Base-by-base conservation (phyloP, 2,329 filamentous ascomycete species). In the Tolypocladium amazonense region DNA sequence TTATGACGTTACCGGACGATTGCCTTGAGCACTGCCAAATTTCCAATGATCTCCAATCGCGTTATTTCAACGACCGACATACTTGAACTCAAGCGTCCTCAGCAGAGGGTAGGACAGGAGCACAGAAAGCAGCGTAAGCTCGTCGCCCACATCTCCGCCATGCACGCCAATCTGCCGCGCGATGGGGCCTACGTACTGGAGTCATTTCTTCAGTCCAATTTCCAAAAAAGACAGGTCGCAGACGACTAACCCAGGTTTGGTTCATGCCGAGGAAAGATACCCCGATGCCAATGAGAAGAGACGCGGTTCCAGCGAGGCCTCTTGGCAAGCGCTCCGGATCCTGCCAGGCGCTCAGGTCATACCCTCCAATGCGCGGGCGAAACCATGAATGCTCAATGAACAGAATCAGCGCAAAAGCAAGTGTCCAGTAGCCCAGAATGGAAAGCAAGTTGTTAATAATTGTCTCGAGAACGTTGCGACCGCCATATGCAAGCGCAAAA, bases 211-310 rank as follows among this genome's bases (percentile, higher is more conserved):
- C 12, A 18, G 12, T 50, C 14, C 23, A 20, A 18, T 27, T 18
- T 23, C 25, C 12, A 9, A 30, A 27, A 12, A 50, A 23, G 9
- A 20, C 9, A 47, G 25, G 11, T 4, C 12, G 25, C 43, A 30
- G 45, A 50, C 25, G 45, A 50, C 45, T 30, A 9, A 61, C 61
- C 64, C 63, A 65, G 14, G 62, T 65, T 47, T 67, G 65, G 33
- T 61, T 59, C 63, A 65, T 63, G 45, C 63, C 64, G 8, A 65
- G 52, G 18, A 66, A 62, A 39, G 61, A 58, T 52, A 60, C 58
- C 41, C 65, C 60, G 57, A 50, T 50, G 25, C 23, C 45, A 20
- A 30, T 30, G 45, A 18, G 25, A 23, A 50, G 45, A 23, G 45
- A 50, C 45, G 15, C 45, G 23, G 5, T 30, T 30, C 45, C 45